Base-by-base conservation (phyloP, 805 yeast species). In the Tetrapisispora nanseiensis region DNA sequence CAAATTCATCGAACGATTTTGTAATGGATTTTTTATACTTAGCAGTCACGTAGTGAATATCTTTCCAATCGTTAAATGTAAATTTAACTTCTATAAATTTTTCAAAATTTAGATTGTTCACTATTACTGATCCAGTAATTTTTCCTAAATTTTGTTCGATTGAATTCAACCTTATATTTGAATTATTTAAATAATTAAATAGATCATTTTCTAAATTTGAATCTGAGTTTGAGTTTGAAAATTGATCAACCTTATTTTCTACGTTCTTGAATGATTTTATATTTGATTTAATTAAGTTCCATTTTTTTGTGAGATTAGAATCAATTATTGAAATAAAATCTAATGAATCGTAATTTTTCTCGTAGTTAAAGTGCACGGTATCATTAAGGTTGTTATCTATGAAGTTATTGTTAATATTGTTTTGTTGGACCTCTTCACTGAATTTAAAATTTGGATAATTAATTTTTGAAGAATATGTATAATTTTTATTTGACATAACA, bases 1-100 rank as follows among this genome's bases (percentile, higher is more conserved):
- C 47, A 35, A 62, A 62, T 37, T 57, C 58, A 50, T 62, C 67
- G 32, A 51, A 43, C 13, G 50, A 49, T 3, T 42, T 19, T 7
- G 54, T 54, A 12, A 61, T 45, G 20, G 62, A 55, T 35, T 50
- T 56, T 15, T 51, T 45, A 41, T 41, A 61, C 13, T 38, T 37
- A 2, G 64, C 63, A 11, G 51, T 47, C 12, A 55, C 51, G 36
- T 57, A 61, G 42, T 56, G 62, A 15, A 61, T 57, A 42, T 54
- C 56, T 19, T 47, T 48, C 67, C 67, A 62, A 22, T 49, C 42
- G 45, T 62, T 56, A 37, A 60, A 61, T 19, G 63, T 54, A 38
- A 57, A 56, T 44, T 62, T 62, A 40, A 61, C 44, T 45, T 61
- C 61, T 29, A 61, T 49, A 29, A 49, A 49, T 44, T 62, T 62